Evolutionary conservation across 257 asterid species (phyloP), one percentile per base, ranked within the genome.

Genomic region (Solanum lignicaule): DNA sequence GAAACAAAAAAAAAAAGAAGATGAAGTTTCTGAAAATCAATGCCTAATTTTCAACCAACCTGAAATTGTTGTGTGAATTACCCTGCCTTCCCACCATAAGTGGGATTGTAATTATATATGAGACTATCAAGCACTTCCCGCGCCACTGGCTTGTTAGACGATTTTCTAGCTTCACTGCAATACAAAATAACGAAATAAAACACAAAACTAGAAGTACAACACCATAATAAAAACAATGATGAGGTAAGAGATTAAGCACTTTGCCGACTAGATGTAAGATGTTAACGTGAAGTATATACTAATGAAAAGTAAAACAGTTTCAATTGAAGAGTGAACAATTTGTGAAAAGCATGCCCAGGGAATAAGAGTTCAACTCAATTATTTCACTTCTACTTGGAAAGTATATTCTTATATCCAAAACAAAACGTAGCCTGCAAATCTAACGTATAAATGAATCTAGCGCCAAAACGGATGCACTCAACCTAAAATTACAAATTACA

Each of bases 81-180:
- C 99, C 98, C 99, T 41, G 98, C 95, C 91, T 94, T 95, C 83
- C 99, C 99, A 89, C 98, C 92, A 87, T 92, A 97, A 16, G 95
- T 95, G 87, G 96, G 95, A 86, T 94, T 93, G 88, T 95, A 92
- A 86, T 97, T 95, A 89, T 95, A 95, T 29, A 97, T 97, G 89
- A 97, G 98, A 88, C 93, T 95, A 90, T 95, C 95, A 11, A 94
- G 98, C 82, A 97, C 94, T 90, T 91, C 85, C 39, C 90, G 90
- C 43, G 94, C 84, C 41, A 94, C 83, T 87, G 99, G 98, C 78
- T 97, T 89, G 93, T 95, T 95, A 89, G 84, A 83, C 12, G 98
- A 97, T 93, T 92, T 94, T 92, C 99, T 92, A 60, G 99, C 99
- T 92, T 95, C 98, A 89, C 99, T 96, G 94, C 86, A 88, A 58